These are phyloP conservation scores for Saccharomycopsis olivae DNA, from an alignment of 805 yeast species.

Conservation along the genomic window DNA sequence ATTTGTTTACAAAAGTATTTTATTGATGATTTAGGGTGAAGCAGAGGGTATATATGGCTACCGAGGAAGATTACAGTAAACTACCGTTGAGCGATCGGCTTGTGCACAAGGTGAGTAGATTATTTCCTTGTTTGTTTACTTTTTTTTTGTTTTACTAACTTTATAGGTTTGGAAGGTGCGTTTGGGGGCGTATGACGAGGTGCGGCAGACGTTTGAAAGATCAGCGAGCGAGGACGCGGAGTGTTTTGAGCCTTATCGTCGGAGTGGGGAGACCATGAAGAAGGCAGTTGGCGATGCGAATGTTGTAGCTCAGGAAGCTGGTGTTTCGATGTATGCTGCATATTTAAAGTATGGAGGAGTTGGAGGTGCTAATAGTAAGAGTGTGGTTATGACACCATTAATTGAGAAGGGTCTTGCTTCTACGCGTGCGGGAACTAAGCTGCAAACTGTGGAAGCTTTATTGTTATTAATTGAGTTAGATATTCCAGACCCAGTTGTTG, in stretches of 20 bases:
- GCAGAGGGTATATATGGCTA: too few species aligned
- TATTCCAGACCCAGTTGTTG: slow-evolving; percentile 55
- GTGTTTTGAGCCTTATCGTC: slow-evolving; percentile 39
- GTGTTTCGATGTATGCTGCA: slow-evolving; percentile 43
- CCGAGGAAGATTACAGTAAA: slow-evolving; percentile 48
- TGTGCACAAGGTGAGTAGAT: slow-evolving; percentile 41
- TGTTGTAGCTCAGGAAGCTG: slow-evolving; percentile 88
- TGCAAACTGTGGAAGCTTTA: slow-evolving; percentile 51
- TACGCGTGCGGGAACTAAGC: slow-evolving; percentile 62
- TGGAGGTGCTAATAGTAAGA: slow-evolving; percentile 32
- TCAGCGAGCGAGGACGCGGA: slow-evolving; percentile 47
- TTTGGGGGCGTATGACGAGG: slow-evolving; percentile 64
- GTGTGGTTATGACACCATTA: slow-evolving; percentile 35
- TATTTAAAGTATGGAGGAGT: slow-evolving; percentile 49
- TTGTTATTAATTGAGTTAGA: slow-evolving; percentile 55
- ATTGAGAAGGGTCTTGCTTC: slow-evolving; percentile 80
- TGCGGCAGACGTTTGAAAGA: slow-evolving; percentile 37
- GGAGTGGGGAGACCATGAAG: slow-evolving; percentile 45
- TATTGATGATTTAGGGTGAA: too few species aligned
- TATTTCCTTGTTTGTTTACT: too few species aligned
- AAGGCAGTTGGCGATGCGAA: slow-evolving; percentile 64
- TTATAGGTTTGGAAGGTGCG: slow-evolving; percentile 68
- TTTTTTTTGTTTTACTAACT: neutral
- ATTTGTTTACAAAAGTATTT: too few species aligned
- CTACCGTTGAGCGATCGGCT: slow-evolving; percentile 60